phyloP scores from a whole-genome alignment of 306 rosid species.

The Castanea mollissima region DNA sequence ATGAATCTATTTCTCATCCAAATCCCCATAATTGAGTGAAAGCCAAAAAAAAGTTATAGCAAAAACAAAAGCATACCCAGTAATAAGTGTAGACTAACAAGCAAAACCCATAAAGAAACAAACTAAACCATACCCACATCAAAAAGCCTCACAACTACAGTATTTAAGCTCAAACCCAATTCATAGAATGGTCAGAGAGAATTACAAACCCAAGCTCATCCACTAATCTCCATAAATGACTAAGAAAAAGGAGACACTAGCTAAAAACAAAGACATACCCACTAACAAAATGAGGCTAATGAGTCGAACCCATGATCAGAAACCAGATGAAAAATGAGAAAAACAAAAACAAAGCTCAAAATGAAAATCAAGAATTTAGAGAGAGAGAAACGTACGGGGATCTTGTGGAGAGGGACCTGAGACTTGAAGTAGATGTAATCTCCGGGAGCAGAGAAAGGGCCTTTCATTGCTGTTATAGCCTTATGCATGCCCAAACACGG shows the following conservation, averaged over 20 bases:
- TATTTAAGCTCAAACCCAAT: neutral
- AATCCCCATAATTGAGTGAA: neutral
- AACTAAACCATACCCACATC: neutral
- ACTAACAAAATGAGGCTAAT: conserved; percentile 4
- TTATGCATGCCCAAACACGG: conserved; percentile 3
- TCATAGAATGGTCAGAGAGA: neutral
- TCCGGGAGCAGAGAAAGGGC: conserved; percentile 96
- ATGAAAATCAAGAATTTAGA: neutral
- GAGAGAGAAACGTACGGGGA: conserved; percentile 60
- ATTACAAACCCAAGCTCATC: neutral
- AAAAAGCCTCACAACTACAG: neutral
- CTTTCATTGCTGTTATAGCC: conserved; percentile 64
- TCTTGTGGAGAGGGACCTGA: conserved; percentile 97
- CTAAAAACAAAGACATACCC: neutral
- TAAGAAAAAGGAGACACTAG: neutral
- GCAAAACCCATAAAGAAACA: neutral
- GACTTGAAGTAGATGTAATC: conserved; percentile 98
- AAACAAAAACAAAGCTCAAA: neutral
- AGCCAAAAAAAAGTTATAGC: neutral
- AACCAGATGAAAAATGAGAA: neutral
- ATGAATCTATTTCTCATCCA: neutral
- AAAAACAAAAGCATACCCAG: neutral
- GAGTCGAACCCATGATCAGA: neutral
- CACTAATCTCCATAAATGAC: neutral
- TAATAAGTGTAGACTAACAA: neutral